Evolutionary conservation across 2,329 filamentous ascomycete species (phyloP), one percentile per base, ranked within the genome.

Genomic region (Rhexocercosporidium sp.): DNA sequence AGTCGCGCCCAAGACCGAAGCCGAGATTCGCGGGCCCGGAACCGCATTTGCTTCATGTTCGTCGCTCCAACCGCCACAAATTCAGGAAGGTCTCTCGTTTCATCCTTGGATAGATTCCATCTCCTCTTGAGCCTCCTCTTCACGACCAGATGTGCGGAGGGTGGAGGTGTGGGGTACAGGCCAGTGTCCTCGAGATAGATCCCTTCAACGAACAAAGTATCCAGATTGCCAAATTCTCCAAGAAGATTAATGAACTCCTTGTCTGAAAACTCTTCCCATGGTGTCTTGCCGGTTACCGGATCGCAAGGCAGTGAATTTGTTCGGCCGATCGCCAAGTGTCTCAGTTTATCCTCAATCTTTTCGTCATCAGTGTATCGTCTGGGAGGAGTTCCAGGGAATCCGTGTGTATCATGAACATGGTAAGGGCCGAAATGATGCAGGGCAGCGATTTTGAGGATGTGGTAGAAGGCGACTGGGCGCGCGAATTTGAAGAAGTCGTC

Each of bases 11-110:
- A 37, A 9, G 54, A 57, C n/a, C 12, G 18, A 16, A 57, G 54
- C 27, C 54, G 31, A 25, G 54, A 34, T 39, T 57, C 54, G 31
- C 54, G 31, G 2, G 34, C 54, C 20, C 54, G 54, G 31, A 39
- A 39, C 22, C 54, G 54, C 31, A 57, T 39, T 8, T 57, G 54
- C 34, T 57, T 57, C 54, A 57, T 57, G 11, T 37, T 57, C 6
- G 54, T 57, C 12, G 54, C n/a, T 9, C 54, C 54, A 39, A 57
- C 34, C 41, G 37, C 20, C 34, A 39, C 7, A 18, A 57, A 25
- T n/a, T 57, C 34, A 18, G 54, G 54, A 12, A 41, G 27, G 3
- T 39, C 5, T 6, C 34, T 18, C 4, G 4, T 4, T 7, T 2
- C 14, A 3, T 39, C 11, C 11, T 22, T 37, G 7, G 11, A 14